These are phyloP conservation scores for Malassezia obtusa DNA, from an alignment of 1,284 basidiomycete species.

Conservation along the genomic window DNA sequence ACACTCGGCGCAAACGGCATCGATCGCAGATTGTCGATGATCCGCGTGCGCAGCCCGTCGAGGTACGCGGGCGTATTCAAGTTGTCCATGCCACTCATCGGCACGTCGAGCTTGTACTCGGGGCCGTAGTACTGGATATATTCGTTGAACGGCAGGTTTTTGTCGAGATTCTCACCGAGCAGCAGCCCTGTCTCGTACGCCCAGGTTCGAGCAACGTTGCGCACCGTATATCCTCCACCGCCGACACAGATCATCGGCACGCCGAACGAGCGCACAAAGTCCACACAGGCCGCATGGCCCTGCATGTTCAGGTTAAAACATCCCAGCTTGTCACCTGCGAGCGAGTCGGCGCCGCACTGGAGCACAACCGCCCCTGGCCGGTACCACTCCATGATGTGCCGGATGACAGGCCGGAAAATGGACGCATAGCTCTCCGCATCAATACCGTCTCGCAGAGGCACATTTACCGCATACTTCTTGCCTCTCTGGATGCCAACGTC, in stretches of 20 bases:
- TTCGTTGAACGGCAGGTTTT: constrained; percentile 75
- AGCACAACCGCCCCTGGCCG: constrained; percentile 79
- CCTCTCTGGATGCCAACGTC: constrained; percentile 79
- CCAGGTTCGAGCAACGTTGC: constrained; percentile 88
- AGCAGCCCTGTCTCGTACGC: constrained; percentile 93
- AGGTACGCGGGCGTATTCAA: constrained; percentile 75
- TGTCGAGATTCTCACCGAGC: constrained; percentile 72
- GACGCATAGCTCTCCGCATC: constrained; percentile 65
- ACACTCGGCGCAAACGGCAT: constrained; percentile 76
- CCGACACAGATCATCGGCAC: constrained; percentile 84
- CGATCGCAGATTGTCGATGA: constrained; percentile 68
- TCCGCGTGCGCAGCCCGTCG: constrained; percentile 63
- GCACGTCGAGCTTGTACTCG: constrained; percentile 82
- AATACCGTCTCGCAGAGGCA: constrained; percentile 86
- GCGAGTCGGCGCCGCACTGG: constrained; percentile 90
- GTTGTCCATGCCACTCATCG: constrained; percentile 87
- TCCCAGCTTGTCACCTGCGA: constrained; percentile 89
- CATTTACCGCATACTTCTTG: constrained; percentile 81
- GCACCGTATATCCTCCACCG: constrained; percentile 87
- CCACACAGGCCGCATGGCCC: constrained; percentile 79
- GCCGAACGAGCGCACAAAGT: constrained; percentile 72
- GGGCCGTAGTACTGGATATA: constrained; percentile 98
- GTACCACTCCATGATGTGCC: constrained; percentile 79
- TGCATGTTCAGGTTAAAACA: constrained; percentile 93
- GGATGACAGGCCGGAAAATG: constrained; percentile 58